Base-by-base conservation (phyloP, 345 rosid genomes). In the Pseudoturritis turrita region DNA sequence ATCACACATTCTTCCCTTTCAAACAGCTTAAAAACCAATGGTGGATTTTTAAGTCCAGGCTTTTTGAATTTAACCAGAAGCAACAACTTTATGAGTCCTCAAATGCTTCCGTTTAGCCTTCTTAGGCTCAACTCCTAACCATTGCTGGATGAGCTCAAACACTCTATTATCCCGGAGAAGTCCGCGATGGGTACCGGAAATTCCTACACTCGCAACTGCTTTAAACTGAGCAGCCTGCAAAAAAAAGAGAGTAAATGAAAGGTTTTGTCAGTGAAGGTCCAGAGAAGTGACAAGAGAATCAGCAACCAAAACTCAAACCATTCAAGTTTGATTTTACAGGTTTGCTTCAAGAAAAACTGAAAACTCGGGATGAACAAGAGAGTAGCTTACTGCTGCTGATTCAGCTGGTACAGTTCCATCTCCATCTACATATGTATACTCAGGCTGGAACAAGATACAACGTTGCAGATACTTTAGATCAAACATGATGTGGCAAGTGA, bases 401-500 rank as follows among this genome's bases (percentile, higher is more conserved):
- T 92, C 98, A 21, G 90, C 70, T 13, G 96, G 98, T 59, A 92
- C 98, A 3, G 98, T 92, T 74, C 96, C 98, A 81, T 92, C 96
- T 71, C 98, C 98, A 75, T 92, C 96, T 19, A 88, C 95, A 29
- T 76, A 92, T 22, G 88, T 81, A 63, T 92, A 89, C 67, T 82
- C 76, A 31, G 96, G 96, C 96, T 92, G 85, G 13, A 58, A 79
- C 68, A 52, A 61, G 61, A 51, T 2, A 64, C 39, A 35, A 33
- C 28, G 18, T 39, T 50, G 33, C 5, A 76, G 22, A 19, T 11
- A 59, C 51, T 54, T 50, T 13, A 2, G 3, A 46, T 17, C 63
- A 57, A 33, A 46, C 3, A 35, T 49, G 33, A 62, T 26, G 22
- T 41, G 25, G 15, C 1, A 60, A 47, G 45, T 56, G 73, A 47